phyloP scores from a whole-genome alignment of 2,329 filamentous ascomycete species.

The Pyrenochaeta sp. region DNA sequence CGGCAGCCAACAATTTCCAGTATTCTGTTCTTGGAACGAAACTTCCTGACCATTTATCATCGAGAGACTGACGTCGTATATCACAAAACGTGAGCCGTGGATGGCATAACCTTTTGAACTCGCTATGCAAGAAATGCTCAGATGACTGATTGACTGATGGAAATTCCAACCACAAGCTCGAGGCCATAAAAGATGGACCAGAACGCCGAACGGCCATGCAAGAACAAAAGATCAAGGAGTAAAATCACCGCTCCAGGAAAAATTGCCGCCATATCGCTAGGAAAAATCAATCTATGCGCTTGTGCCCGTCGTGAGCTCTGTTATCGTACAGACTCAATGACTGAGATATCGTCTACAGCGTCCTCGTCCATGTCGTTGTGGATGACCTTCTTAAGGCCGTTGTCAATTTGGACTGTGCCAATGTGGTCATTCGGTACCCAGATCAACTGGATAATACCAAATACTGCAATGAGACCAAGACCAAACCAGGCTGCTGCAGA shows the following conservation, averaged over 20 bases:
- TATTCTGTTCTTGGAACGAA: not conserved
- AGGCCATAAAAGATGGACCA: slow-evolving; percentile 7
- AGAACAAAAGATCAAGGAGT: slow-evolving; percentile 1
- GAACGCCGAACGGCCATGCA: slow-evolving; percentile 35
- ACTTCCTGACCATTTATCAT: not conserved
- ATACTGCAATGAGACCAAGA: slow-evolving; percentile 63
- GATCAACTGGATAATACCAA: slow-evolving; percentile 64
- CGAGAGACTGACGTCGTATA: not conserved
- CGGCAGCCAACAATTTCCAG: no score
- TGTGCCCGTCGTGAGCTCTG: slow-evolving; percentile 1
- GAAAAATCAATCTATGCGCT: slow-evolving; percentile 3
- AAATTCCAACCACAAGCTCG: slow-evolving; percentile 8
- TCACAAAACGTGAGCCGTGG: not conserved
- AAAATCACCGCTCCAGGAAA: slow-evolving; percentile 1
- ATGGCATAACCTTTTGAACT: not conserved
- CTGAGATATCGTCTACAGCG: slow-evolving; percentile 37
- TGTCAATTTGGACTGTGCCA: slow-evolving; percentile 42
- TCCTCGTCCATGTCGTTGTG: slow-evolving; percentile 32
- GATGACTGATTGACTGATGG: slow-evolving; percentile 12
- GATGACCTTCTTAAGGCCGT: slow-evolving; percentile 41
- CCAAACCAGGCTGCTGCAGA: slow-evolving; percentile 69
- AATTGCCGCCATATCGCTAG: not conserved
- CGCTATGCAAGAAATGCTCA: slow-evolving; percentile 28
- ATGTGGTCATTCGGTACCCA: slow-evolving; percentile 62
- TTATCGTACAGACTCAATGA: slow-evolving; percentile 38